Conservation (phyloP, 2,329 filamentous ascomycete species). For the Westerdykella aurantiaca region DNA sequence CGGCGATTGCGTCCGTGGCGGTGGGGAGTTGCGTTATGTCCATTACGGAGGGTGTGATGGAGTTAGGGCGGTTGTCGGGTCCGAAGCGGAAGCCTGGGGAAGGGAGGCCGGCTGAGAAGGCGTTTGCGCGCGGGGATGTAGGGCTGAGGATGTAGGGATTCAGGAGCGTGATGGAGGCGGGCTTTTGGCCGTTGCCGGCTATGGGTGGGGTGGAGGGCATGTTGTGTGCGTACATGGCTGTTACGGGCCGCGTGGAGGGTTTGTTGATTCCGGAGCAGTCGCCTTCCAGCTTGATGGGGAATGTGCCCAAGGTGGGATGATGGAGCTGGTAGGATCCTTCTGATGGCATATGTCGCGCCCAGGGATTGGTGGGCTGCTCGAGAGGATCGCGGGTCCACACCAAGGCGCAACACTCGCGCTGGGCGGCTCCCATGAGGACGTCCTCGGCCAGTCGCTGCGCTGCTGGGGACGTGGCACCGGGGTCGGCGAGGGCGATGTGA, state of each 20-base stretch:
- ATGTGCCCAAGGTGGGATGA: constrained; percentile 42
- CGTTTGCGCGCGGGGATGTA: constrained; percentile 26
- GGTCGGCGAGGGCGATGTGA: constrained; percentile 61
- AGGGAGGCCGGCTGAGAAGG: constrained; percentile 26
- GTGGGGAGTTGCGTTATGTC: constrained; percentile 29
- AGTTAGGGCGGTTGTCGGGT: constrained; percentile 19
- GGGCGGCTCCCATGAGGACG: constrained; percentile 56
- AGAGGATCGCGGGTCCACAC: constrained; percentile 53
- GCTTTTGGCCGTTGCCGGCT: constrained; percentile 14
- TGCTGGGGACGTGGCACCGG: constrained; percentile 57
- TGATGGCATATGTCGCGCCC: constrained; percentile 32
- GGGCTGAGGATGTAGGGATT: constrained; percentile 38
- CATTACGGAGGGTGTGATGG: constrained; percentile 30
- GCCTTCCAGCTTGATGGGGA: constrained; percentile 40
- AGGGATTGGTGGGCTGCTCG: constrained; percentile 32
- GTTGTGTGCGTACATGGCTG: constrained; percentile 36
- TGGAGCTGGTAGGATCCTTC: constrained; percentile 42
- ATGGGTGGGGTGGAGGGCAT: constrained; percentile 35
- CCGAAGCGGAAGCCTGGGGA: constrained; percentile 16
- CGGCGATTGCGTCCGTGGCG: constrained; percentile 31
- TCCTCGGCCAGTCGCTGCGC: constrained; percentile 56
- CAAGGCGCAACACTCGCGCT: constrained; percentile 63
- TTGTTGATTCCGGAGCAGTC: constrained; percentile 37
- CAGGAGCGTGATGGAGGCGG: constrained; percentile 32
- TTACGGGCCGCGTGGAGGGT: constrained; percentile 34